phyloP scores from a whole-genome alignment of 192 early-diverging fungal species.

The Glomus cerebriforme region DNA sequence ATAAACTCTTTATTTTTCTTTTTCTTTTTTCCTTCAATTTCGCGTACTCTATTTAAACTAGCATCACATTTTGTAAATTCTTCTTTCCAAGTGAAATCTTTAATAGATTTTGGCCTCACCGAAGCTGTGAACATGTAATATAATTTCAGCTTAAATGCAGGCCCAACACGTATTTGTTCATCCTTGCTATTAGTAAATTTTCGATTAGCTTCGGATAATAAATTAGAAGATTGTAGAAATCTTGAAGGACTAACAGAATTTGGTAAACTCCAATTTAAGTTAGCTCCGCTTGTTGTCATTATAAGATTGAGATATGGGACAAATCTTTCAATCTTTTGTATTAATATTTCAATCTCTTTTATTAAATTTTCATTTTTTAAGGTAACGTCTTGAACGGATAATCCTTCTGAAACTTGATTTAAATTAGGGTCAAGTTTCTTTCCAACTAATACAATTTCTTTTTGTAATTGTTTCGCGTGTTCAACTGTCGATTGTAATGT shows the following conservation, averaged over 20 bases:
- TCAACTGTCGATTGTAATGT: slow-evolving; percentile 57
- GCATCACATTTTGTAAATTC: slow-evolving; percentile 63
- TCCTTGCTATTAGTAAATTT: slow-evolving; percentile 20
- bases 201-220: slow-evolving; percentile 31
- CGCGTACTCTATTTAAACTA: slow-evolving; percentile 37
- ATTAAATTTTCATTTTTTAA: slow-evolving; percentile 15
- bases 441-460: slow-evolving; percentile 54
- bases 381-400: slow-evolving; percentile 1
- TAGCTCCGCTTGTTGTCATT: slow-evolving; percentile 36
- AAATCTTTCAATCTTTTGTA: slow-evolving; percentile 36
- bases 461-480: slow-evolving; percentile 54
- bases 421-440: slow-evolving; percentile 35
- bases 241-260: slow-evolving; percentile 52
- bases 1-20: slow-evolving; percentile 17
- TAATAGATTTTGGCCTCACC: slow-evolving; percentile 54
- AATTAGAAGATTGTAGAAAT: slow-evolving; percentile 62
- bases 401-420: neutral
- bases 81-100: slow-evolving; percentile 82
- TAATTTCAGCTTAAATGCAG: slow-evolving; percentile 54
- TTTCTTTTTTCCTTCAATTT: neutral
- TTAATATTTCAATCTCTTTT: slow-evolving; percentile 27
- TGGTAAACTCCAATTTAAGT: slow-evolving; percentile 42
- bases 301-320: slow-evolving; percentile 43
- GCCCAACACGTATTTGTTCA: slow-evolving; percentile 33
- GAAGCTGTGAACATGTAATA: slow-evolving; percentile 73